These are phyloP conservation scores for Pseudoneurospora amorphoporcata DNA, from an alignment of 495 filamentous ascomycete species.

Conservation along the genomic window DNA sequence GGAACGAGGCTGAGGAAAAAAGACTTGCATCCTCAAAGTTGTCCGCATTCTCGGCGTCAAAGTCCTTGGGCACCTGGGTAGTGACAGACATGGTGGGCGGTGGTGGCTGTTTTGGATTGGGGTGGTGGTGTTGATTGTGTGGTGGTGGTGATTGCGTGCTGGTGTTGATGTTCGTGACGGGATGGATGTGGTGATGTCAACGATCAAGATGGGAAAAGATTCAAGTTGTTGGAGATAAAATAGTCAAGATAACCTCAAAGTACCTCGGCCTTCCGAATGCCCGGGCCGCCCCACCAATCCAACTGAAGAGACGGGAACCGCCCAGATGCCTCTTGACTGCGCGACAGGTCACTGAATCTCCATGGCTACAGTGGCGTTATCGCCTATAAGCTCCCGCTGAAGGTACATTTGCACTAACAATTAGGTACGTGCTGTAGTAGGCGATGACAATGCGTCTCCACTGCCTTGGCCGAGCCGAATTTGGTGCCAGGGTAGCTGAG, in stretches of 20 bases:
- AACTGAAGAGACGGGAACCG: not conserved
- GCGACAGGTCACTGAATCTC: not conserved
- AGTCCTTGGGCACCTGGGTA: constrained; percentile 23
- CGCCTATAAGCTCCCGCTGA: not conserved
- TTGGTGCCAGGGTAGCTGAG: not conserved
- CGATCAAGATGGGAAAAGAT: not conserved
- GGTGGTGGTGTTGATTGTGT: not conserved
- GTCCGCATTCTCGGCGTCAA: constrained; percentile 37
- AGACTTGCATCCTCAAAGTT: constrained; percentile 40
- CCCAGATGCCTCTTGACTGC: not conserved
- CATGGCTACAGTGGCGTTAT: not conserved
- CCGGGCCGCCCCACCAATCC: no score
- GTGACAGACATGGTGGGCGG: not conserved
- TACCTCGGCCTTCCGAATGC: not conserved
- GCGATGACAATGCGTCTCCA: not conserved
- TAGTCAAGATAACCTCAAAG: not conserved
- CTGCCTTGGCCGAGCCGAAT: no score
- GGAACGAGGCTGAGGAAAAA: not conserved
- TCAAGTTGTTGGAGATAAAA: not conserved
- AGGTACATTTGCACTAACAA: not conserved
- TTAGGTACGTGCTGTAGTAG: not conserved
- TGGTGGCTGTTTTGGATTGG: not conserved
- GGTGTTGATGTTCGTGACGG: not conserved
- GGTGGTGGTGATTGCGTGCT: not conserved
- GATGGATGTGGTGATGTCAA: not conserved